phyloP scores from a whole-genome alignment of 257 asterid species.

The Ilex asprella region DNA sequence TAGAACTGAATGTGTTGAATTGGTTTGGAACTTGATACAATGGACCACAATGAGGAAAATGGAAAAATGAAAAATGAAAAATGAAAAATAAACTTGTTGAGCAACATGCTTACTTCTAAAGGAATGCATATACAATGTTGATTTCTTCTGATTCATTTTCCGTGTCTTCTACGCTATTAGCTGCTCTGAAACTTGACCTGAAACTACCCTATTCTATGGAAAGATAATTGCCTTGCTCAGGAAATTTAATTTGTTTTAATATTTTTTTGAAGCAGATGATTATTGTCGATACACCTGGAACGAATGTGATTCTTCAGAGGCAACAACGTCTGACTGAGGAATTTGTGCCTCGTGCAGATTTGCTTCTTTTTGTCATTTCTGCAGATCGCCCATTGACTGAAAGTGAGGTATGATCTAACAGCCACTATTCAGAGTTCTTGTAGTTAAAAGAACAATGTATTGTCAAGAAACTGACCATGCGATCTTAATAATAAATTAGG shows the following conservation, averaged over 20 bases:
- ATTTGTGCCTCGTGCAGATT: conserved; percentile 97
- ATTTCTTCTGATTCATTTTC: no score
- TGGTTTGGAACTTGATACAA: no score
- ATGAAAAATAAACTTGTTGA: no score
- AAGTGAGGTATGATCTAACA: conserved; percentile 74
- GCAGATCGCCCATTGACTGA: conserved; percentile 97
- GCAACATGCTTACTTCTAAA: no score
- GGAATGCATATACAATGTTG: no score
- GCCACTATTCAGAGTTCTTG: conserved; percentile 4
- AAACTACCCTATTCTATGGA: no score
- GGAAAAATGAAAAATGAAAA: no score
- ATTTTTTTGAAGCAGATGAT: conserved; percentile 59
- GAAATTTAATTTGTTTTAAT: neutral
- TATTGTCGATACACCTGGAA: conserved; percentile 98
- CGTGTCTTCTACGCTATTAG: no score
- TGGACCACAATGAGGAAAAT: no score
- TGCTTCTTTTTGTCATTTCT: conserved; percentile 86
- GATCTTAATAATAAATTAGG: neutral
- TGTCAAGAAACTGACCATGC: neutral
- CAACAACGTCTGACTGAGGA: conserved; percentile 97
- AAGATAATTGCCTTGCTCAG: no score
- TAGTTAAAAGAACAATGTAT: neutral
- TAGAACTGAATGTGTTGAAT: no score
- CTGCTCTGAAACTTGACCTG: no score
- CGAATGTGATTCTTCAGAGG: conserved; percentile 98